phyloP scores from a whole-genome alignment of 441 rosid genomes.

The Adansonia grandidieri region DNA sequence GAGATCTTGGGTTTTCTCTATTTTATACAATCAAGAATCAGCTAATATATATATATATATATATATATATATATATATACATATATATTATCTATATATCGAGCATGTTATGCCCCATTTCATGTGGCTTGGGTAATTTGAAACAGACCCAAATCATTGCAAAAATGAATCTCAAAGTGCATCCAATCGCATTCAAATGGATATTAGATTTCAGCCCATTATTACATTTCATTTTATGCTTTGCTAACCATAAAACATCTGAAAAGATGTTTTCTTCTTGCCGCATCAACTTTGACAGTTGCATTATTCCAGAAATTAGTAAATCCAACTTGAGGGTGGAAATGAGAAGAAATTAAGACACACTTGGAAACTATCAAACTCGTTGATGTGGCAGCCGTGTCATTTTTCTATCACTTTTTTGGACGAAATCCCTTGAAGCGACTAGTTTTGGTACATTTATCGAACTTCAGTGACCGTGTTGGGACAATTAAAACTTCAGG shows the following conservation, averaged over 20 bases:
- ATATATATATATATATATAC: not conserved
- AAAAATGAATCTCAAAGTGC: constrained; percentile 3
- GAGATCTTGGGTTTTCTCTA: constrained; percentile 8
- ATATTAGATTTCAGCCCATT: not conserved
- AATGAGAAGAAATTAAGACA: not conserved
- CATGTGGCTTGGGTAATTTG: constrained; percentile 1
- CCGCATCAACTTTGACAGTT: not conserved
- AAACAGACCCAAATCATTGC: constrained; percentile 11
- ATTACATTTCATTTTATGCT: not conserved
- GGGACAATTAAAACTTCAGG: too few relatives aligned
- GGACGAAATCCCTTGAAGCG: too few relatives aligned
- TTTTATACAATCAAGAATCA: not conserved
- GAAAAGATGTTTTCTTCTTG: not conserved
- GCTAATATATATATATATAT: not conserved
- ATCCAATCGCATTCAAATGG: constrained; percentile 1
- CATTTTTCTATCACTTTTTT: too few relatives aligned
- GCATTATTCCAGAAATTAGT: not conserved
- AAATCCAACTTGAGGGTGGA: not conserved
- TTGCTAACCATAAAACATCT: not conserved
- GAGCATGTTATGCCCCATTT: not conserved
- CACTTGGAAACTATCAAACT: not conserved
- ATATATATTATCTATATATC: not conserved
- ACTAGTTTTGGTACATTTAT: not conserved
- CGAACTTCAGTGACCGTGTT: not conserved
- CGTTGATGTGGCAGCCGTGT: not conserved